Evolutionary conservation across 1,284 basidiomycete species (phyloP), one percentile per base, ranked within the genome.

Genomic region (Malassezia pachydermatis): DNA sequence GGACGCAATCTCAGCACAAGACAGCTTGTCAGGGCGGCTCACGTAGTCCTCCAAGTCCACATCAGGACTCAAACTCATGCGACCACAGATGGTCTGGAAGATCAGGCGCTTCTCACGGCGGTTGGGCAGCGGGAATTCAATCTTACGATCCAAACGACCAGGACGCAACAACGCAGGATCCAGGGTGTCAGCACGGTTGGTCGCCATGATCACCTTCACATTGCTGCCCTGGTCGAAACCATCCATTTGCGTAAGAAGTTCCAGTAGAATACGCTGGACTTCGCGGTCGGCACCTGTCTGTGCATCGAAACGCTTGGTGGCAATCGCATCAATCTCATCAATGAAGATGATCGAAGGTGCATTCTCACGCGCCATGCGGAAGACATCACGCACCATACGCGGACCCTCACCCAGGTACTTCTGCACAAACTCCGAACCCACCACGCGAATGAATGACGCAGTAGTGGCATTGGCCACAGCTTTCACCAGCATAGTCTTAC

Each of bases 401-500:
- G 94, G 94, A 37, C 94, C 94, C 65, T 99, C 94, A 67, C 94
- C 94, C 3, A 99, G 81, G 70, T 99, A 99, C 74, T 99, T 99
- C 75, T 98, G 92, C 17, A 98, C 92, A 69, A 98, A 98, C 74
- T 98, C 92, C 62, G 86, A 90, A 19, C 94, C 94, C 23, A 95
- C 90, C 5, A 98, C 94, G 44, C 94, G 86, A 65, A 98, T 98
- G 76, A 98, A 98, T 17, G 88, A 80, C 9, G 92, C 92, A 0
- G 89, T 92, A 16, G 92, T 98, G 63, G 96, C 88, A 68, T 94
- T 86, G 30, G 92, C 92, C 19, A 98, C 92, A 13, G 92, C 92
- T 74, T 98, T 98, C 53, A 98, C 92, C 54, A 98, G 77, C 92
- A 98, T 96, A 1, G 94, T 99, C 76, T 99, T 99, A 33, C 65